Conservation (phyloP, 176 grass and related monocot species). For the Carex scoparia region DNA sequence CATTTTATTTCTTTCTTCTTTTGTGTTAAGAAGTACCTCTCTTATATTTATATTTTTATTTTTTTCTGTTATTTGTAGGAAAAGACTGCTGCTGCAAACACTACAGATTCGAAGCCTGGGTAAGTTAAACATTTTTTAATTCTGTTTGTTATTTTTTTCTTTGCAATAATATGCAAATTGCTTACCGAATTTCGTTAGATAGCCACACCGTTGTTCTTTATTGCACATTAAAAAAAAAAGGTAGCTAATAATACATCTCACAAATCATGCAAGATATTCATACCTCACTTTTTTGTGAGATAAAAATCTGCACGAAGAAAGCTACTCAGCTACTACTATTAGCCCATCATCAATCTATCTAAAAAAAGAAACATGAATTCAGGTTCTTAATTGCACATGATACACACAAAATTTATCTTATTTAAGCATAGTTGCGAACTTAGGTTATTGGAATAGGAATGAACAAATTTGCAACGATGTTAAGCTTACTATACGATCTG, state of each 20-base stretch:
- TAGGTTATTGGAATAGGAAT: neutral
- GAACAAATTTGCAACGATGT: neutral
- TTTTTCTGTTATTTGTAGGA: constrained; percentile 10
- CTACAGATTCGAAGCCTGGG: constrained; percentile 16
- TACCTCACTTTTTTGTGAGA: no score
- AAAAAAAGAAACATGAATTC: no score
- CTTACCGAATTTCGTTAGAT: neutral
- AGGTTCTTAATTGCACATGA: neutral
- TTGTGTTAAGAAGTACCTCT: neutral
- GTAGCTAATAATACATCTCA: no score
- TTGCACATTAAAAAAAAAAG: neutral
- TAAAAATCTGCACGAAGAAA: no score
- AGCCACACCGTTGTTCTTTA: neutral
- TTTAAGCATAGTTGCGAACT: neutral
- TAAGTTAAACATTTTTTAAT: neutral
- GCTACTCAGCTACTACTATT: no score
- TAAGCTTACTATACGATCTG: neutral
- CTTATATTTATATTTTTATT: neutral
- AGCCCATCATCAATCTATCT: no score
- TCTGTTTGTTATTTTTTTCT: neutral
- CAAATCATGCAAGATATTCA: no score
- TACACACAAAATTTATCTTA: neutral
- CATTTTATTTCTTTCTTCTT: constrained; percentile 3
- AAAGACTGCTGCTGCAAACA: constrained; percentile 8
- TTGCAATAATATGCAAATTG: neutral